phyloP scores from a whole-genome alignment of 192 early-diverging fungal genomes.

The Backusella liffmaniae region DNA sequence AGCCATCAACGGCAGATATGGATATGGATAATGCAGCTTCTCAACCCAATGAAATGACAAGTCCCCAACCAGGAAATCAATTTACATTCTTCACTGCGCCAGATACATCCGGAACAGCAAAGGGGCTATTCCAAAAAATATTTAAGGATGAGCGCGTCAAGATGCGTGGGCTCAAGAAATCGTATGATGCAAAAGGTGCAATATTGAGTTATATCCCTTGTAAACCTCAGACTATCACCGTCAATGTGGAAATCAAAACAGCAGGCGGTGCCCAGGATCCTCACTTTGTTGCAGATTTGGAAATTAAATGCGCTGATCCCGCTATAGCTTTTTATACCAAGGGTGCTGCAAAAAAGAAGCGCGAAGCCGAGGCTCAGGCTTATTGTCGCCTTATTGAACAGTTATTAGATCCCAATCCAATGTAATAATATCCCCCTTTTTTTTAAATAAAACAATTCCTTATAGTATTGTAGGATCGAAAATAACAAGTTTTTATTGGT shows the following conservation, averaged over 20 bases:
- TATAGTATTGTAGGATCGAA: background rate
- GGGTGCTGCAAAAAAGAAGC: background rate
- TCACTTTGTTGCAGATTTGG: background rate
- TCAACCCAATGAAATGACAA: background rate
- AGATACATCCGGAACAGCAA: background rate
- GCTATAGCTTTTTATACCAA: background rate
- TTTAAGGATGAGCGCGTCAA: background rate
- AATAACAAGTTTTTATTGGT: background rate
- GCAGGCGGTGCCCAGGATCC: slow-evolving; percentile 4
- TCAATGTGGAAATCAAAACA: background rate
- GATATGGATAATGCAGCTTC: background rate
- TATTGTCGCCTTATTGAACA: background rate
- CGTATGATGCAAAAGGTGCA: slow-evolving; percentile 1
- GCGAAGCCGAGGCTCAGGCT: background rate
- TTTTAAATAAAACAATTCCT: background rate
- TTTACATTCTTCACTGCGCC: background rate
- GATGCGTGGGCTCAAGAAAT: background rate
- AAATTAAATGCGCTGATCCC: background rate
- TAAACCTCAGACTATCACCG: background rate
- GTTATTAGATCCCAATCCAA: background rate
- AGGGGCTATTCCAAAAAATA: background rate
- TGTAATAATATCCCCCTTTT: background rate
- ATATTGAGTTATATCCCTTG: background rate
- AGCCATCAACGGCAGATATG: background rate
- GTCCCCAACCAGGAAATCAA: background rate